Evolutionary conservation across 169 alveolate species (phyloP).

Genomic region (Cryptosporidium sp.): DNA sequence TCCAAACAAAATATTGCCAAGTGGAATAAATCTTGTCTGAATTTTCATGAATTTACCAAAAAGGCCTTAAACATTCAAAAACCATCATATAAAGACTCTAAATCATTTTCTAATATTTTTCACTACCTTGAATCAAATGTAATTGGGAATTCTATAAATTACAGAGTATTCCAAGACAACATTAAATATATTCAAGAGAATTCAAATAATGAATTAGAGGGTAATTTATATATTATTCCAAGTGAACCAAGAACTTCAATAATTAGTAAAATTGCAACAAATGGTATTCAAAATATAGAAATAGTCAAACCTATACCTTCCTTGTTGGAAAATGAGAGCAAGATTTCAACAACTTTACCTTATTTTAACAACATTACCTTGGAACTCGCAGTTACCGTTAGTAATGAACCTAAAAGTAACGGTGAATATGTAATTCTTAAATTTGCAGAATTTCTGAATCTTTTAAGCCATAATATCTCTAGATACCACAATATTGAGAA

Average conservation of each 20-base stretch:
- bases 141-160: background rate
- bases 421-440: conserved; percentile 27
- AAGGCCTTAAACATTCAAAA: background rate
- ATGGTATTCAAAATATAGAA: background rate
- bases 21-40: conserved; percentile 1
- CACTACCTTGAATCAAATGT: background rate
- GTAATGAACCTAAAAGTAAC: background rate
- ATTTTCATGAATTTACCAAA: background rate
- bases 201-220: background rate
- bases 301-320: background rate
- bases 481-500: conserved; percentile 3
- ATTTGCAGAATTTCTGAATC: conserved; percentile 34
- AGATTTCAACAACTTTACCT: conserved; percentile 7
- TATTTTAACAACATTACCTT: conserved; percentile 30
- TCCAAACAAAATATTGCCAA: background rate
- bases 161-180: background rate
- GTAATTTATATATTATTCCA: conserved; percentile 35
- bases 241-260: conserved; percentile 48
- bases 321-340: background rate
- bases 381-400: background rate
- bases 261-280: background rate
- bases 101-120: background rate
- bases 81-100: background rate
- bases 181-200: background rate
- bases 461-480: background rate